phyloP scores from a whole-genome alignment of 2,329 filamentous ascomycete genomes.

The Zymoseptoria ardabiliae region DNA sequence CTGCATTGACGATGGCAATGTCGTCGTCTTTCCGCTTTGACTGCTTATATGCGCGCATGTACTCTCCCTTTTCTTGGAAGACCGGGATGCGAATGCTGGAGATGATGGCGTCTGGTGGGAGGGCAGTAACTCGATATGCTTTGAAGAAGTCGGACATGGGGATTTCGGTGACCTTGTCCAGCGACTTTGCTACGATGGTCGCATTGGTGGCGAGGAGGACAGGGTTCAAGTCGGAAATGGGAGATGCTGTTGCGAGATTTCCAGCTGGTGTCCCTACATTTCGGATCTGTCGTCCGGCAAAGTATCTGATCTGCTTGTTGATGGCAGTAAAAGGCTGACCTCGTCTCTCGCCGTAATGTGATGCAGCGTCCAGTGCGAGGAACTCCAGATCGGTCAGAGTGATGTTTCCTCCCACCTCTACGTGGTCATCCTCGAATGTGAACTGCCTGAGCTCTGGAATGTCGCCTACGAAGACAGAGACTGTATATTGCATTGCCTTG shows the following conservation, averaged over 20 bases:
- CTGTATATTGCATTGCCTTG: slow-evolving; percentile 83
- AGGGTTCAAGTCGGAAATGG: slow-evolving; percentile 93
- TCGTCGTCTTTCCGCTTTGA: slow-evolving; percentile 96
- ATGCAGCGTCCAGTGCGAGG: slow-evolving; percentile 70
- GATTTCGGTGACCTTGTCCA: slow-evolving; percentile 68
- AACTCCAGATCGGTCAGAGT: slow-evolving; percentile 83
- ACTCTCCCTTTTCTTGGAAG: slow-evolving; percentile 67
- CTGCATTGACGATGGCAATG: slow-evolving; percentile 92
- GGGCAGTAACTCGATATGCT: slow-evolving; percentile 77
- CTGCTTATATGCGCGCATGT: slow-evolving; percentile 87
- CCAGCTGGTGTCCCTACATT: slow-evolving; percentile 97
- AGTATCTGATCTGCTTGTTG: slow-evolving; percentile 87
- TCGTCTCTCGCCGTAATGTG: slow-evolving; percentile 63
- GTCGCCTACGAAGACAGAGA: slow-evolving; percentile 88
- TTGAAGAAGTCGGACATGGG: slow-evolving; percentile 90
- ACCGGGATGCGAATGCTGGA: slow-evolving; percentile 79
- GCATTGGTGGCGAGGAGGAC: slow-evolving; percentile 85
- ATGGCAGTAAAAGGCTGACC: slow-evolving; percentile 85
- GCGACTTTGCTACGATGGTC: slow-evolving; percentile 70
- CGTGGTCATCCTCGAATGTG: slow-evolving; percentile 65
- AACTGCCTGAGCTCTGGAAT: slow-evolving; percentile 84
- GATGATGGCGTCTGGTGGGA: slow-evolving; percentile 76
- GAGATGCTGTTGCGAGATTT: slow-evolving; percentile 87
- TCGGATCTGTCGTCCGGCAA: slow-evolving; percentile 89
- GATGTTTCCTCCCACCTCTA: slow-evolving; percentile 93